A percentile compares a stretch with the other conserved stretches of the same genome.
These are phyloP conservation scores for Cruciata laevipes DNA, from an alignment of 257 asterid genomes.

Conservation along the genomic window DNA sequence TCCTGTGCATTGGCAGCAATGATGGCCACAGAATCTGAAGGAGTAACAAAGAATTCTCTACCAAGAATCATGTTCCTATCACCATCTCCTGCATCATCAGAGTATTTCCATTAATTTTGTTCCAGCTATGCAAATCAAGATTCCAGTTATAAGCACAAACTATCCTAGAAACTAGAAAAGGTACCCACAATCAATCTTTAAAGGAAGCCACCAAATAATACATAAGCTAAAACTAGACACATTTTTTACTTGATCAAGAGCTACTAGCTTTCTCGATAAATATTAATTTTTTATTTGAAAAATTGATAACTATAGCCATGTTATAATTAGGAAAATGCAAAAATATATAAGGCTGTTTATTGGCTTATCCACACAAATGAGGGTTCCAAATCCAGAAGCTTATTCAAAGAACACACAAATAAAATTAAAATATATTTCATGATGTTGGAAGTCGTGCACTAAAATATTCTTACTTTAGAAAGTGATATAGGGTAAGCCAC, in stretches of 20 bases:
- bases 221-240: neutral
- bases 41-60: slow-evolving; percentile 79
- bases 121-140: neutral
- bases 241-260: neutral
- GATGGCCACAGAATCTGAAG: slow-evolving; percentile 95
- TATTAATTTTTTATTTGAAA: neutral
- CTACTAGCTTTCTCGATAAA: neutral
- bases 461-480: neutral
- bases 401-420: neutral
- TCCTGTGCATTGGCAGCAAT: slow-evolving; percentile 94
- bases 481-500: neutral
- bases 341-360: neutral
- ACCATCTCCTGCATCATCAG: slow-evolving; percentile 75
- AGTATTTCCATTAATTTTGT: neutral
- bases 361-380: neutral
- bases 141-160: neutral
- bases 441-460: neutral
- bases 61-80: slow-evolving; percentile 99
- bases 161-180: neutral
- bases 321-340: neutral
- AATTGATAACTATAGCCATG: neutral
- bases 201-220: neutral
- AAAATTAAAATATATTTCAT: neutral
- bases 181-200: neutral
- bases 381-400: neutral